Conservation (phyloP, 805 yeast species). For the Ogataea degrootiae region DNA sequence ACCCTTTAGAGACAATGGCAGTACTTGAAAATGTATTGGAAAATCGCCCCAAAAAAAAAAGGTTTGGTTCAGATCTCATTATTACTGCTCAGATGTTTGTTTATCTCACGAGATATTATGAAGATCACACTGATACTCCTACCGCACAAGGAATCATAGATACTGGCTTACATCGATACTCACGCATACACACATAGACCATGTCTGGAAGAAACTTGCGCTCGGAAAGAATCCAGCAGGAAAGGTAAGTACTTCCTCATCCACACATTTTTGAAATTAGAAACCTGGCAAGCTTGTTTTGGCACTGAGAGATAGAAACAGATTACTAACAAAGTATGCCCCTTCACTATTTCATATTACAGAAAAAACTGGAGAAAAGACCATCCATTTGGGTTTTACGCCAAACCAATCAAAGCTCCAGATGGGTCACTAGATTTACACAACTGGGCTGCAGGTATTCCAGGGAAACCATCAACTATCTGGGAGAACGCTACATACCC, state of each 20-base stretch:
- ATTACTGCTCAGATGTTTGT: background rate
- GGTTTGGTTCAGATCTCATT: too few species aligned
- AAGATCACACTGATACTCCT: too few species aligned
- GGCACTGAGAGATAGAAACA: background rate
- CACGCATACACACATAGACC: background rate
- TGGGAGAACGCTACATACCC: conserved; percentile 95
- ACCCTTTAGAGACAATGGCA: conserved; percentile 2
- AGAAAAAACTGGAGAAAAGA: conserved; percentile 98
- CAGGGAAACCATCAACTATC: conserved; percentile 80
- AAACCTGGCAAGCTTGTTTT: background rate
- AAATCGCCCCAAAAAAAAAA: too few species aligned
- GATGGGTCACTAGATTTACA: conserved; percentile 86
- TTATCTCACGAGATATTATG: background rate
- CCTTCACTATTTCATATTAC: background rate
- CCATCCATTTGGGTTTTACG: conserved; percentile 96
- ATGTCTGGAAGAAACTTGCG: conserved; percentile 41
- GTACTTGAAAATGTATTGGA: background rate
- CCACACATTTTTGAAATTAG: too few species aligned
- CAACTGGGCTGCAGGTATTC: conserved; percentile 92
- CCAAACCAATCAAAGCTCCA: conserved; percentile 74
- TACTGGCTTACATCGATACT: too few species aligned
- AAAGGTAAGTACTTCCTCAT: conserved; percentile 41
- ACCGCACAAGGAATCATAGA: too few species aligned
- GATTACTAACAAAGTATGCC: background rate
- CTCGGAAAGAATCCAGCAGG: conserved; percentile 84